A percentile compares a stretch with the other conserved stretches of the same genome.
Conservation (phyloP, 257 asterid genomes). For the Plectranthus barbatus region DNA sequence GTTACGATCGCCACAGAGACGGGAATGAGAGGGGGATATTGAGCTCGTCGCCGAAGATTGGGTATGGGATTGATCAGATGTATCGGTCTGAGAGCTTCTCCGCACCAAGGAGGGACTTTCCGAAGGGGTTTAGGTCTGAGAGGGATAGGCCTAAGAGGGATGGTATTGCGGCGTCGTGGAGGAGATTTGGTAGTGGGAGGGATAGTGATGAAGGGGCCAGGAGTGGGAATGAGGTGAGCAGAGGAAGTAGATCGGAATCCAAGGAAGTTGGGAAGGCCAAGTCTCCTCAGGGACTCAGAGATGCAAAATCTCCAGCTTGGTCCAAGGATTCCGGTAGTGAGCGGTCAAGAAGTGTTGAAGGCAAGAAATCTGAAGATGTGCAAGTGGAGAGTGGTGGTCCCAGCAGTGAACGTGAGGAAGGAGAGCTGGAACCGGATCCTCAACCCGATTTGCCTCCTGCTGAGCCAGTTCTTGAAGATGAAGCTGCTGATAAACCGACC, state of each 20-base stretch:
- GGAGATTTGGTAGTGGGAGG: constrained; percentile 65
- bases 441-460: constrained; percentile 33
- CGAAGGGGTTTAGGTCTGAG: constrained; percentile 92
- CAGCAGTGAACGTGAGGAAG: constrained; percentile 88
- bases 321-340: constrained; percentile 95
- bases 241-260: constrained; percentile 43
- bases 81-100: constrained; percentile 82
- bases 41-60: constrained; percentile 68
- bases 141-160: constrained; percentile 87
- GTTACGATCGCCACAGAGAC: constrained; percentile 60
- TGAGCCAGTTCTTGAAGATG: constrained; percentile 32
- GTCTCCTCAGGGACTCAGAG: constrained; percentile 54
- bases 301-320: constrained; percentile 79
- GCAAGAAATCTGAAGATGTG: constrained; percentile 55
- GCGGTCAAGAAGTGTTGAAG: constrained; percentile 75
- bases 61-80: constrained; percentile 60
- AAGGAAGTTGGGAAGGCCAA: constrained; percentile 55
- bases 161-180: constrained; percentile 80
- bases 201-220: constrained; percentile 64
- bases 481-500: constrained; percentile 29
- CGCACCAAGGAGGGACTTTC: constrained; percentile 80
- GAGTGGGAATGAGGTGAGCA: constrained; percentile 51
- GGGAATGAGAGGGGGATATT: constrained; percentile 54
- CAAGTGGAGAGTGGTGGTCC: constrained; percentile 57
- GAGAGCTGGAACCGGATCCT: constrained; percentile 93